A percentile compares a stretch with the other conserved stretches of the same genome.
phyloP scores from a whole-genome alignment of 495 filamentous ascomycete species.

The Polyplosphaeria fusca region DNA sequence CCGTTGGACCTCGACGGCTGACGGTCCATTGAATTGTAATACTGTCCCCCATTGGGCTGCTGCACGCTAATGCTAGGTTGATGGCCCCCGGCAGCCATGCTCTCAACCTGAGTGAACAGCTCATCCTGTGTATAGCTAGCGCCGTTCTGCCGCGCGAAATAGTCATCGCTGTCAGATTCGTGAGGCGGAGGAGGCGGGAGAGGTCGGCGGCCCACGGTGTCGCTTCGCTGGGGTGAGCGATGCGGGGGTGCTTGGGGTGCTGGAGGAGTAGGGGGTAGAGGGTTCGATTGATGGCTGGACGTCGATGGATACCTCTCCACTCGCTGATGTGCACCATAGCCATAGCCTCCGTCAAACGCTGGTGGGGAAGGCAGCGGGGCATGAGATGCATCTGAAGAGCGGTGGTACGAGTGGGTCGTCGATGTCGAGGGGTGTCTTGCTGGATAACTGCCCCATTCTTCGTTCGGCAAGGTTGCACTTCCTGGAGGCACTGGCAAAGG shows the following conservation, averaged over 20 bases:
- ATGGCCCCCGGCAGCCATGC: slow-evolving; percentile 26
- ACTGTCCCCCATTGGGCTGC: slow-evolving; percentile 25
- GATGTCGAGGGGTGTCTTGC: slow-evolving; percentile 50
- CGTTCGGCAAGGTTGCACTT: slow-evolving; percentile 17
- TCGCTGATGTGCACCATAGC: slow-evolving; percentile 26
- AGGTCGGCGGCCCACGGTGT: slow-evolving; percentile 56
- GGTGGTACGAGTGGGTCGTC: slow-evolving; percentile 47
- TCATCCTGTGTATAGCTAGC: slow-evolving; percentile 36
- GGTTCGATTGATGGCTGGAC: slow-evolving; percentile 34
- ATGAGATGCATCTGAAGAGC: slow-evolving; percentile 33
- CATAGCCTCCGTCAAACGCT: slow-evolving; percentile 18
- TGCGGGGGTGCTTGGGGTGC: slow-evolving; percentile 44
- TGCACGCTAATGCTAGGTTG: slow-evolving; percentile 27
- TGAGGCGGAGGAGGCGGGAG: slow-evolving; percentile 56
- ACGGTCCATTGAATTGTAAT: slow-evolving; percentile 19
- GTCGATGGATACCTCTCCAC: slow-evolving; percentile 40
- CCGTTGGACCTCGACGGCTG: slow-evolving; percentile 35
- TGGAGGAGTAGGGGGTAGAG: slow-evolving; percentile 43
- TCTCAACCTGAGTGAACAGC: slow-evolving; percentile 41
- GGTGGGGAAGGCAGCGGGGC: slow-evolving; percentile 32
- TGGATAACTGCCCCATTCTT: slow-evolving; percentile 41
- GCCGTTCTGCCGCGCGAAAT: slow-evolving; percentile 34
- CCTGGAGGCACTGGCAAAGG: slow-evolving; percentile 31
- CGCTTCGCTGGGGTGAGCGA: slow-evolving; percentile 51
- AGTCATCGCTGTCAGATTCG: slow-evolving; percentile 46